phyloP scores from a whole-genome alignment of 2,329 filamentous ascomycete genomes.

The Fusarium newnesense region DNA sequence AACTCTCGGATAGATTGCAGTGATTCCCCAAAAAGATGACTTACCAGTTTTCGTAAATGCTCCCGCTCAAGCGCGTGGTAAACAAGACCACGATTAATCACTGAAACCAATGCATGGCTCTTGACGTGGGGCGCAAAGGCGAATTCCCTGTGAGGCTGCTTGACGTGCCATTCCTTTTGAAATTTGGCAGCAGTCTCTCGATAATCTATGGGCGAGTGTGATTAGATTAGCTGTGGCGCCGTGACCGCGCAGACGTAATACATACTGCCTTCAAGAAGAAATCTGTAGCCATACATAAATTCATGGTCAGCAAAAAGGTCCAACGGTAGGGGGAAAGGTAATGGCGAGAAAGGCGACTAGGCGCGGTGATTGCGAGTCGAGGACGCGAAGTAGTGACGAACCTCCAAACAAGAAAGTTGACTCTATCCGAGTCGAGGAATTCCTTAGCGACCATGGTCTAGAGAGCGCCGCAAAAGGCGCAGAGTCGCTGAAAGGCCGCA shows the following conservation, averaged over 20 bases:
- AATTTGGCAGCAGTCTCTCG: conserved; percentile 74
- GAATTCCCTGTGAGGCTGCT: conserved; percentile 70
- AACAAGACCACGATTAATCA: conserved; percentile 71
- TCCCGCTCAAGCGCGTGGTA: conserved; percentile 70
- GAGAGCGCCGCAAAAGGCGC: conserved; percentile 49
- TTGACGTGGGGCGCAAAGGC: conserved; percentile 73
- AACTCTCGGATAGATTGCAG: conserved; percentile 14
- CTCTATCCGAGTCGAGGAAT: conserved; percentile 71
- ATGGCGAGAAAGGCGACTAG: conserved; percentile 15
- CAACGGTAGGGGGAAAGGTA: conserved; percentile 10
- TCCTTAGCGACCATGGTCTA: conserved; percentile 65
- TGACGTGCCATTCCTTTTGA: conserved; percentile 74
- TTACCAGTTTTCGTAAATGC: conserved; percentile 62
- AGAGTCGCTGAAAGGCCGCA: conserved; percentile 41
- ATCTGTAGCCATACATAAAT: conserved; percentile 54
- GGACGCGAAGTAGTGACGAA: conserved; percentile 57
- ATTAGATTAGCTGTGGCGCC: conserved; percentile 40
- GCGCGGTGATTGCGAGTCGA: conserved; percentile 31
- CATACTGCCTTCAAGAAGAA: conserved; percentile 71
- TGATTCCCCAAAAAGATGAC: conserved; percentile 20
- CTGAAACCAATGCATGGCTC: conserved; percentile 70
- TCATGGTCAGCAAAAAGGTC: conserved; percentile 34
- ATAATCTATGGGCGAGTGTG: conserved; percentile 62
- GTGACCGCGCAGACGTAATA: conserved; percentile 47
- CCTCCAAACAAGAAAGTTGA: conserved; percentile 79